phyloP scores from a whole-genome alignment of 2,329 filamentous ascomycete species.

The Leptographium galeiforme region DNA sequence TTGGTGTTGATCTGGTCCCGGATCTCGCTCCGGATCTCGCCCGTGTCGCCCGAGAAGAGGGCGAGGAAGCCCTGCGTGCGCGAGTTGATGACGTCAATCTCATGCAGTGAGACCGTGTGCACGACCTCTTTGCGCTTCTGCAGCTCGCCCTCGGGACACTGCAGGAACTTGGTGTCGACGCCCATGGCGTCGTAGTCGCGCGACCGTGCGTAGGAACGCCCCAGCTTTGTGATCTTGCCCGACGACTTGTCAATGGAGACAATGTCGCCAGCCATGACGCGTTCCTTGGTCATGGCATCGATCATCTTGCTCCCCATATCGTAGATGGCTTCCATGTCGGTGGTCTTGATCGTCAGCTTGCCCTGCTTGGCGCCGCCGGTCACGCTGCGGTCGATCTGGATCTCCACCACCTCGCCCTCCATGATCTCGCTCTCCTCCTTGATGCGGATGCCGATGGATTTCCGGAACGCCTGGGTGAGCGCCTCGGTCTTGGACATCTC shows the following conservation, averaged over 20 bases:
- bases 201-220: slow-evolving; percentile 84
- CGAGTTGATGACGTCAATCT: slow-evolving; percentile 99
- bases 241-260: slow-evolving; percentile 98
- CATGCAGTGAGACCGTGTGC: slow-evolving; percentile 91
- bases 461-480: slow-evolving; percentile 95
- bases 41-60: slow-evolving; percentile 93
- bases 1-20: slow-evolving; percentile 99
- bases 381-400: slow-evolving; percentile 93
- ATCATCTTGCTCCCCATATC: slow-evolving; percentile 99
- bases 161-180: slow-evolving; percentile 92
- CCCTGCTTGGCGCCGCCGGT: slow-evolving; percentile 96
- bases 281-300: slow-evolving; percentile 98
- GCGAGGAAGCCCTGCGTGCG: slow-evolving; percentile 96
- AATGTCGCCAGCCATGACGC: slow-evolving; percentile 95
- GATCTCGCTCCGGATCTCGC: slow-evolving; percentile 93
- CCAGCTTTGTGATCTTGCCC: slow-evolving; percentile 94
- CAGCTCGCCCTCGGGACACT: slow-evolving; percentile 93
- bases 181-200: slow-evolving; percentile 99
- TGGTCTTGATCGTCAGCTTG: slow-evolving; percentile 98
- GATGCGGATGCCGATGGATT: slow-evolving; percentile 94
- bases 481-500: slow-evolving; percentile 99
- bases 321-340: slow-evolving; percentile 98
- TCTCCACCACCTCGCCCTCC: slow-evolving; percentile 97
- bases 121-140: slow-evolving; percentile 96
- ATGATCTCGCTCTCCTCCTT: slow-evolving; percentile 99